phyloP scores from a whole-genome alignment of 73 alveolate species.

The Paramecium sonneborni region DNA sequence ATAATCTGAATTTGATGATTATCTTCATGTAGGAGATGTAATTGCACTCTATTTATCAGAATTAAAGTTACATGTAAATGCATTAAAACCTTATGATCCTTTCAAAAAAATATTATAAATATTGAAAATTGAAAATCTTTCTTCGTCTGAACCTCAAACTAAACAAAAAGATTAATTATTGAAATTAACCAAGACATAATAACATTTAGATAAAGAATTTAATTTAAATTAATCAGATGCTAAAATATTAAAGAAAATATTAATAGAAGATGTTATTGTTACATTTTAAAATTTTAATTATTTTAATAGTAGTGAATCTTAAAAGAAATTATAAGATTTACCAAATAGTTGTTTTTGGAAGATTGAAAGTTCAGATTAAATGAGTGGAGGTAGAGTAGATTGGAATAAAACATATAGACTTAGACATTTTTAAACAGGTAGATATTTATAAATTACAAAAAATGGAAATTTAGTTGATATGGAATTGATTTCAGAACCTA shows the following conservation, averaged over 20 bases:
- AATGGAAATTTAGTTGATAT: neutral
- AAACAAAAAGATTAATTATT: neutral
- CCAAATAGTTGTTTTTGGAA: slow-evolving; percentile 59
- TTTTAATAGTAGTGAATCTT: neutral
- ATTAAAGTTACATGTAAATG: slow-evolving; percentile 33
- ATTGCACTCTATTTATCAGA: slow-evolving; percentile 33
- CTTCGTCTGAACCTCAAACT: neutral
- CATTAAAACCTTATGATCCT: slow-evolving; percentile 47
- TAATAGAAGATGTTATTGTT: slow-evolving; percentile 43
- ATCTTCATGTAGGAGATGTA: slow-evolving; percentile 48
- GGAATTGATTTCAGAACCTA: slow-evolving; percentile 24
- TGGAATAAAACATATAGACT: slow-evolving; percentile 33
- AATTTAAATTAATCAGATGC: slow-evolving; percentile 5
- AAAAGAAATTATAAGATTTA: neutral
- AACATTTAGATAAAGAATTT: neutral
- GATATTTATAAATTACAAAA: slow-evolving; percentile 26
- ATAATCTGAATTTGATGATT: neutral
- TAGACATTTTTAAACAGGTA: slow-evolving; percentile 33
- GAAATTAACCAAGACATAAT: neutral
- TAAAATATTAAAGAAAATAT: neutral
- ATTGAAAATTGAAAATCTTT: slow-evolving; percentile 14
- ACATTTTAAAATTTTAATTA: slow-evolving; percentile 24
- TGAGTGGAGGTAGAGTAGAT: slow-evolving; percentile 60
- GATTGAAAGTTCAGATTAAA: slow-evolving; percentile 46
- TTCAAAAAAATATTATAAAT: slow-evolving; percentile 20